Base-by-base conservation (phyloP, 192 early-diverging fungal species). In the Coemansia sp. region DNA sequence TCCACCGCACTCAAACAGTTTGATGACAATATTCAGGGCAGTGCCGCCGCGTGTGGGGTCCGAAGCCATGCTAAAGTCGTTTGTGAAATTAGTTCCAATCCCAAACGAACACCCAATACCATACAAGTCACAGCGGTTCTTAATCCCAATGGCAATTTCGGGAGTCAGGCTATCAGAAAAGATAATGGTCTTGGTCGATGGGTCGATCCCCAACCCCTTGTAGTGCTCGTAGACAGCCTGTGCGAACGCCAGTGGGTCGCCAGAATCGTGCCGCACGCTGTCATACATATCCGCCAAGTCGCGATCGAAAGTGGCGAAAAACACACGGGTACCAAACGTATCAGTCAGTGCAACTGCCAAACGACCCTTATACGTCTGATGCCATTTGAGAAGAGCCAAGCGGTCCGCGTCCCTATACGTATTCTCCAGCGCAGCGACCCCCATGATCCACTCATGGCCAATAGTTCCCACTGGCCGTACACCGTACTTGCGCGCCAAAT, bases 401-500 rank as follows among this genome's bases (percentile, higher is more conserved):
- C 73, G 67, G 64, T 93, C 92, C 4, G 86, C 92, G 25, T 84
- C 69, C 25, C 77, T 65, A 11, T 84, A 84, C 0, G 87, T 84
- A n/a, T 84, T 84, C 38, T 87, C 85, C 17, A 93, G 59, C 1
- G 89, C 91, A 7, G 91, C 89, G 23, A 89, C 77, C 0, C 81
- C 91, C 91, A 93, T 93, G 66, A 85, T 89, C 85, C 88, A 92
- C 60, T 93, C 92, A 64, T 93, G 92, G 3, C 90, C 92, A 69
- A 85, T 74, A 4, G 78, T 80, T 4, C 80, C 78, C 25, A 87
- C 80, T 1, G 82, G 85, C 6, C 62, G 17, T 15, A 88, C 46
- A 8, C 70, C 57, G 62, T 83, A 77, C 37, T 82, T 69, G 65
- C 78, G 83, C 1, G 92, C 92, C 27, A 93, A 72, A 63, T 89